These are phyloP conservation scores for Phaeosphaeriaceae sp. DNA, from an alignment of 2,329 filamentous ascomycete species.

Conservation along the genomic window DNA sequence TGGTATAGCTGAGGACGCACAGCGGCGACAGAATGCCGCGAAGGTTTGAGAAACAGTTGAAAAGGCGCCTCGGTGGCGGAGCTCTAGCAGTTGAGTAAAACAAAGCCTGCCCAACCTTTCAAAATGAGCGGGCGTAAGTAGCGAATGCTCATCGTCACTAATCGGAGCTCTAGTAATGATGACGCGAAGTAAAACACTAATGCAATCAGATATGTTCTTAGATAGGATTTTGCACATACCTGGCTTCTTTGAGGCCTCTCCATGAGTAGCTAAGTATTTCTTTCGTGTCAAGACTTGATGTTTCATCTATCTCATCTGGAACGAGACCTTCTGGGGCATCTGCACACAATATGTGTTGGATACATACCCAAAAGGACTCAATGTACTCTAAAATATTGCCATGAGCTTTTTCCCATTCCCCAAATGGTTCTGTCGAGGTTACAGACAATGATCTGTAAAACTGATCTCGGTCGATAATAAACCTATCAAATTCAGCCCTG, in stretches of 20 bases:
- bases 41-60: conserved; percentile 92
- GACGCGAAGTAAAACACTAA: conserved; percentile 71
- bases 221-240: conserved; percentile 57
- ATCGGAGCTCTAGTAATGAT: conserved; percentile 49
- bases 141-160: conserved; percentile 21
- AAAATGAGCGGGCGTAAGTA: conserved; percentile 58
- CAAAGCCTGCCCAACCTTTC: conserved; percentile 73
- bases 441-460: conserved; percentile 32
- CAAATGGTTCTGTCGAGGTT: conserved; percentile 12
- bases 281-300: conserved; percentile 78
- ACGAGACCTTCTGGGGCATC: conserved; percentile 93
- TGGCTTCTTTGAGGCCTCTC: conserved; percentile 92
- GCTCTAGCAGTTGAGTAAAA: conserved; percentile 79
- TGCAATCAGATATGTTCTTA: conserved; percentile 1
- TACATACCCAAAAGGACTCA: conserved; percentile 74
- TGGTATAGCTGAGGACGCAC: conserved; percentile 58
- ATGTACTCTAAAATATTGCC: conserved; percentile 66
- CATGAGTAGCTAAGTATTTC: conserved; percentile 94
- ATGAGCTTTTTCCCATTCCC: conserved; percentile 54
- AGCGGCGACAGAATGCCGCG: conserved; percentile 75
- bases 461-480: conserved; percentile 55
- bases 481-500: conserved; percentile 40
- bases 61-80: conserved; percentile 91
- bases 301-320: conserved; percentile 75
- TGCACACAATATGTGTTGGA: conserved; percentile 81